Evolutionary conservation across 2,329 filamentous ascomycete genomes (phyloP).

Genomic region (Xenosphaeropsis pyriputrescens): DNA sequence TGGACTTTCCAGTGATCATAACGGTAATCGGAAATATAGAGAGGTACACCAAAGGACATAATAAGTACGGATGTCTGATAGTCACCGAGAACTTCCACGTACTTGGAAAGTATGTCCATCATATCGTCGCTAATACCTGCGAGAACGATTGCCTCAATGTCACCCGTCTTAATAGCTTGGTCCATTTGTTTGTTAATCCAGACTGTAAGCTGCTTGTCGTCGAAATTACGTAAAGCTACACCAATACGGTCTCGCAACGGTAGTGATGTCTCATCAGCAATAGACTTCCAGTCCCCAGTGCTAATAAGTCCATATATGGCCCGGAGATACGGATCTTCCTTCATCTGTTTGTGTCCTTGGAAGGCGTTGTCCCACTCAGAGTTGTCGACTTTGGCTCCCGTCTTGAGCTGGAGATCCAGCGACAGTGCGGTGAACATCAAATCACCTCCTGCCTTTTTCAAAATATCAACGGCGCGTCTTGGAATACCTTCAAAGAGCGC

Average conservation of each 20-base stretch:
- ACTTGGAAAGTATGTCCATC: constrained; percentile 62
- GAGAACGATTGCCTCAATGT: constrained; percentile 64
- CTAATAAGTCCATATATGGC: constrained; percentile 68
- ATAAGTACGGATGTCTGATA: constrained; percentile 67
- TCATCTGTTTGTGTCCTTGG: constrained; percentile 21
- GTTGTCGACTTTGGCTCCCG: constrained; percentile 22
- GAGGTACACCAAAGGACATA: constrained; percentile 57
- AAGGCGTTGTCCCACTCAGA: constrained; percentile 14
- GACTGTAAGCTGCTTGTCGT: constrained; percentile 42
- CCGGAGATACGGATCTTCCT: constrained; percentile 65
- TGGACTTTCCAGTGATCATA: constrained; percentile 59
- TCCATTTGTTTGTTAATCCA: constrained; percentile 56
- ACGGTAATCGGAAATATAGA: constrained; percentile 64
- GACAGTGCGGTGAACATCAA: constrained; percentile 55
- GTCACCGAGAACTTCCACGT: constrained; percentile 62
- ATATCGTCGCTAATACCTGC: constrained; percentile 61
- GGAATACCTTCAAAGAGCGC: constrained; percentile 61
- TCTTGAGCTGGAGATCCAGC: constrained; percentile 45
- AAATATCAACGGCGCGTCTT: constrained; percentile 51
- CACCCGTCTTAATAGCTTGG: constrained; percentile 46
- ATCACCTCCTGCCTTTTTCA: constrained; percentile 53
- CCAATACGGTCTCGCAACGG: constrained; percentile 62
- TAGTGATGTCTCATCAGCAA: constrained; percentile 59
- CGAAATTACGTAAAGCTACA: constrained; percentile 54
- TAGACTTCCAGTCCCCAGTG: constrained; percentile 60